Evolutionary conservation across 1,139 yeast genomes (phyloP).

Genomic region (Zygoascus meyerae): DNA sequence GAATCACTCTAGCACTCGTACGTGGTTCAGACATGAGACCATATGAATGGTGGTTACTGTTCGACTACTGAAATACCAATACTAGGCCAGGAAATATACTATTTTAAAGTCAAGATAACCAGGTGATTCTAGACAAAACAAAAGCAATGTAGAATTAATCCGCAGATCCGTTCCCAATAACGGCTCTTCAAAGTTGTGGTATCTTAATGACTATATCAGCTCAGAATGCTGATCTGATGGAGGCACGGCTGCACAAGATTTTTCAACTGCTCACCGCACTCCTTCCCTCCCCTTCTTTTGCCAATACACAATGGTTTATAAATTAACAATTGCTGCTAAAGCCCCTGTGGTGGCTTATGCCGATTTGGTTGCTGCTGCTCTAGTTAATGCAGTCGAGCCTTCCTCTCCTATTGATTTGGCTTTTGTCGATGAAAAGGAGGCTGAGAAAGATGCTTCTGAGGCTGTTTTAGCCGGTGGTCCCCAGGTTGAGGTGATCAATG

Average conservation of each 20-base stretch:
- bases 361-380: slow-evolving; percentile 70
- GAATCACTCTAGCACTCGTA: slow-evolving; percentile 54
- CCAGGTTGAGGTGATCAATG: slow-evolving; percentile 5
- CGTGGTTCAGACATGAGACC: slow-evolving; percentile 43
- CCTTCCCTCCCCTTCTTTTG: background rate
- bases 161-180: background rate
- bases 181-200: background rate
- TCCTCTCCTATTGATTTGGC: slow-evolving; percentile 52
- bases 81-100: too few species aligned
- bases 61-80: background rate
- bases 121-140: background rate
- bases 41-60: too few species aligned
- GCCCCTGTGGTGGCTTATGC: slow-evolving; percentile 79
- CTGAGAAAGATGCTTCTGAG: slow-evolving; percentile 35
- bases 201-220: background rate
- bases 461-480: slow-evolving; percentile 44
- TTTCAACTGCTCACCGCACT: background rate
- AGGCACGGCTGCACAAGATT: background rate
- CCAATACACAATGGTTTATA: slow-evolving; percentile 11
- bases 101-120: too few species aligned
- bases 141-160: background rate
- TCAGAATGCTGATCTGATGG: background rate
- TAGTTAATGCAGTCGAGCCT: slow-evolving; percentile 53
- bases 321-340: slow-evolving; percentile 71
- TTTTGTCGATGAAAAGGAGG: slow-evolving; percentile 41